A percentile compares a stretch with the other conserved stretches of the same genome.
Evolutionary conservation across 2,329 filamentous ascomycete species (phyloP).

Genomic region (Fusarium sp.): DNA sequence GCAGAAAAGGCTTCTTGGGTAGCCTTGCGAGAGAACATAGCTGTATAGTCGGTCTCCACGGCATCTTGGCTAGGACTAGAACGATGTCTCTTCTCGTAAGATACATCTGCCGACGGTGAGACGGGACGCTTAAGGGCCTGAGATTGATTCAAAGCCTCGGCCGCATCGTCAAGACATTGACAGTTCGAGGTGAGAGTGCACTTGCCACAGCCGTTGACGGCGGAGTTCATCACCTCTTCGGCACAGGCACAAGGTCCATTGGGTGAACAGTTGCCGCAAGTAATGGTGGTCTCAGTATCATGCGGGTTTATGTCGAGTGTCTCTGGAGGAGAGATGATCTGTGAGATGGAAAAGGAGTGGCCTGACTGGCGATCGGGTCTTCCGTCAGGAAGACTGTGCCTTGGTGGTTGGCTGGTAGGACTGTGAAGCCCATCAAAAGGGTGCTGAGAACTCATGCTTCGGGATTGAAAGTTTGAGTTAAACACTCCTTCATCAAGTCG

Average conservation of each 20-base stretch:
- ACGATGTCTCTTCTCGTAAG: conserved; percentile 69
- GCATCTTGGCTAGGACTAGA: conserved; percentile 60
- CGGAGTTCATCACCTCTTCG: conserved; percentile 68
- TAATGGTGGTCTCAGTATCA: conserved; percentile 54
- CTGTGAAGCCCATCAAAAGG: conserved; percentile 48
- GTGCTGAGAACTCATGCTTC: conserved; percentile 48
- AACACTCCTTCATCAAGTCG: conserved; percentile 49
- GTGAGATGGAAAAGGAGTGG: conserved; percentile 66
- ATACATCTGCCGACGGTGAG: conserved; percentile 58
- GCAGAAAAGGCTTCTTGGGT: conserved; percentile 43
- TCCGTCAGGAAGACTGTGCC: conserved; percentile 48
- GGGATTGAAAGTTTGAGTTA: conserved; percentile 45
- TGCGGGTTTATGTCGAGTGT: conserved; percentile 50
- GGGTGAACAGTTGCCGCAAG: conserved; percentile 69
- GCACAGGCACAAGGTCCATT: conserved; percentile 69
- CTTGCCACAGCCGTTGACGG: conserved; percentile 71
- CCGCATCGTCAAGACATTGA: conserved; percentile 72
- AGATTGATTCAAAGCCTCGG: conserved; percentile 58
- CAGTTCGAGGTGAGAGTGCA: conserved; percentile 74
- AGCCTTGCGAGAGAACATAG: conserved; percentile 68
- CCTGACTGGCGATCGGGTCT: conserved; percentile 49
- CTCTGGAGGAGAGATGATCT: conserved; percentile 69
- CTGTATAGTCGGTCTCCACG: conserved; percentile 81
- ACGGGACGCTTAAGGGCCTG: conserved; percentile 62
- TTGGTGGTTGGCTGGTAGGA: conserved; percentile 44